Evolutionary conservation across 1,284 basidiomycete genomes (phyloP).

Genomic region (Austropuccinia psidii): DNA sequence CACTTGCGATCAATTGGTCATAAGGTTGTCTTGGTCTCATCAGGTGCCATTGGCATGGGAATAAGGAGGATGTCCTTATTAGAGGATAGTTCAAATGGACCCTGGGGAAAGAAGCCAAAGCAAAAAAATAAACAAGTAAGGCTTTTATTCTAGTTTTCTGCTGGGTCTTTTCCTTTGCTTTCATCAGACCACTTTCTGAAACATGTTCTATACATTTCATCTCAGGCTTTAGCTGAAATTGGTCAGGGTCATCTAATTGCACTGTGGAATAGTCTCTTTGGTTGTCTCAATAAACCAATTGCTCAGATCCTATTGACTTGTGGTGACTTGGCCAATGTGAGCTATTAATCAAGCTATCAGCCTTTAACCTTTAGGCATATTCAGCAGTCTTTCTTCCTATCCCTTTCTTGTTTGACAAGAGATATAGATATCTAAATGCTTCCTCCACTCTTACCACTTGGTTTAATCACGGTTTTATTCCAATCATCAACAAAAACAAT

Average conservation of each 20-base stretch:
- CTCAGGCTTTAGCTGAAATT: conserved; percentile 78
- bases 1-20: conserved; percentile 71
- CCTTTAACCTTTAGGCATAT: no score
- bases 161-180: neutral
- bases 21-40: conserved; percentile 88
- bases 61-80: conserved; percentile 66
- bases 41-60: conserved; percentile 92
- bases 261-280: conserved; percentile 92
- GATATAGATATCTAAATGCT: conserved; percentile 85
- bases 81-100: conserved; percentile 44
- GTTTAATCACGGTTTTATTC: conserved; percentile 79
- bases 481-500: conserved; percentile 94
- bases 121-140: conserved; percentile 86
- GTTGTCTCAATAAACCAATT: conserved; percentile 84
- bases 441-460: conserved; percentile 86
- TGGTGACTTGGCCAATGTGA: conserved; percentile 90
- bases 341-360: no score
- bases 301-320: conserved; percentile 90
- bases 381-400: conserved; percentile 3
- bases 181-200: neutral
- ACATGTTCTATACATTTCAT: conserved; percentile 2
- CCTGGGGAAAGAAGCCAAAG: conserved; percentile 67
- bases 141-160: no score
- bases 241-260: conserved; percentile 94
- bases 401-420: conserved; percentile 51